Evolutionary conservation across 2,329 filamentous ascomycete species (phyloP).

Genomic region (Ophiostoma sp.): DNA sequence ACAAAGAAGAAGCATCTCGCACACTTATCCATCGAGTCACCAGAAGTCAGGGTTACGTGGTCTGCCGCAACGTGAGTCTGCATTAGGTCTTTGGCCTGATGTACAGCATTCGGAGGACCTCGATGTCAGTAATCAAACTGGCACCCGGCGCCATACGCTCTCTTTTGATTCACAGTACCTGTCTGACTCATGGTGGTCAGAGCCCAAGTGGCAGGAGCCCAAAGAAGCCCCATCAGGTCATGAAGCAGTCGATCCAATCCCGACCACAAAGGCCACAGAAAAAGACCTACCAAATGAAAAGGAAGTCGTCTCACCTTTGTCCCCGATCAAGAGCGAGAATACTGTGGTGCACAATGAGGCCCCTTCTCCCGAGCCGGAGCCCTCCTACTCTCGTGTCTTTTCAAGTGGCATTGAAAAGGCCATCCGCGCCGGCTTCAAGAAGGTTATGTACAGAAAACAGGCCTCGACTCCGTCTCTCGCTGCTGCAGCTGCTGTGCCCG

Average conservation of each 20-base stretch:
- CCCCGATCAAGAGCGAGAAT: background rate
- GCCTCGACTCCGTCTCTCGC: background rate
- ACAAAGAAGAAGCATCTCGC: slow-evolving; percentile 7
- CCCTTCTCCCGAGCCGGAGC: background rate
- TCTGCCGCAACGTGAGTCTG: background rate
- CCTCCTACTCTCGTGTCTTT: background rate
- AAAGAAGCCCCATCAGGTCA: background rate
- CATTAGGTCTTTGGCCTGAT: background rate
- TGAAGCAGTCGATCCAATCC: background rate
- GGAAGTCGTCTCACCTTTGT: background rate
- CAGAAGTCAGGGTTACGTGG: background rate
- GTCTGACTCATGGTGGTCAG: slow-evolving; percentile 3
- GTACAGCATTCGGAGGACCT: background rate
- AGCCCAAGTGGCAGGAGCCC: background rate
- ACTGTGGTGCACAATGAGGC: background rate
- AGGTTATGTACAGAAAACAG: slow-evolving; percentile 20
- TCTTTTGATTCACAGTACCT: background rate
- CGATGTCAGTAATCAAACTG: background rate
- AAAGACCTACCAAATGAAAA: background rate
- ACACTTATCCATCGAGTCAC: slow-evolving; percentile 9
- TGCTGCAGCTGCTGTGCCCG: background rate
- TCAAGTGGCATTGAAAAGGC: slow-evolving; percentile 23
- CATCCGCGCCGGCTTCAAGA: slow-evolving; percentile 24
- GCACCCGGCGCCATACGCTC: background rate
- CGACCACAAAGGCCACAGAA: too few species aligned